phyloP scores from a whole-genome alignment of 2,329 filamentous ascomycete species.

The Epichloe coenophiala region DNA sequence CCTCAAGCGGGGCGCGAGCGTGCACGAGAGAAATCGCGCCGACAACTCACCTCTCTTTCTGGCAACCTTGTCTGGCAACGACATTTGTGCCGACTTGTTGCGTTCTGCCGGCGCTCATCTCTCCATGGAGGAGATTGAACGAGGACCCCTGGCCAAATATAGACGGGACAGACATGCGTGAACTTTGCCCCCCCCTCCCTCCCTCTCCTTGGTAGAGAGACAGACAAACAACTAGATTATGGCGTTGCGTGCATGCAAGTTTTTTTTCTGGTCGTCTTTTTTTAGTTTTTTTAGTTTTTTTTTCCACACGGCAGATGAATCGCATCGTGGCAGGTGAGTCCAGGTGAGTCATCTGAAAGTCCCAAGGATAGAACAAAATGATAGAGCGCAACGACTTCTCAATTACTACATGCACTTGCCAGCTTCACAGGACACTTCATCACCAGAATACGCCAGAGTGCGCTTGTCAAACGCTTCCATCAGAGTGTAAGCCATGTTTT shows the following conservation, averaged over 20 bases:
- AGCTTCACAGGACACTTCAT: too few species aligned
- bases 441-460: too few species aligned
- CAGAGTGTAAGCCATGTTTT: conserved; percentile 2
- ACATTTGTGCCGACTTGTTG: conserved; percentile 39
- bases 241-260: too few species aligned
- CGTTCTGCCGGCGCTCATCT: conserved; percentile 46
- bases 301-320: too few species aligned
- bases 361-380: neutral
- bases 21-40: conserved; percentile 50
- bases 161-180: neutral
- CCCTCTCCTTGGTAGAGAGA: neutral
- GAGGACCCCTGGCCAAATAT: conserved; percentile 12
- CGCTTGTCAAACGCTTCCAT: neutral
- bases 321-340: too few species aligned
- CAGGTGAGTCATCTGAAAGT: too few species aligned
- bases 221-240: too few species aligned
- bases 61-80: conserved; percentile 43
- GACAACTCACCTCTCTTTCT: conserved; percentile 54
- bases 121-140: conserved; percentile 27
- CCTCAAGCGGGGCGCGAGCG: conserved; percentile 48
- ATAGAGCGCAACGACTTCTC: too few species aligned
- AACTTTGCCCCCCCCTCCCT: neutral
- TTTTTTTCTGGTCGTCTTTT: too few species aligned
- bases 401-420: too few species aligned
- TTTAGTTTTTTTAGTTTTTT: too few species aligned